phyloP scores from a whole-genome alignment of 2,329 filamentous ascomycete species.

The Rutstroemia sp. region DNA sequence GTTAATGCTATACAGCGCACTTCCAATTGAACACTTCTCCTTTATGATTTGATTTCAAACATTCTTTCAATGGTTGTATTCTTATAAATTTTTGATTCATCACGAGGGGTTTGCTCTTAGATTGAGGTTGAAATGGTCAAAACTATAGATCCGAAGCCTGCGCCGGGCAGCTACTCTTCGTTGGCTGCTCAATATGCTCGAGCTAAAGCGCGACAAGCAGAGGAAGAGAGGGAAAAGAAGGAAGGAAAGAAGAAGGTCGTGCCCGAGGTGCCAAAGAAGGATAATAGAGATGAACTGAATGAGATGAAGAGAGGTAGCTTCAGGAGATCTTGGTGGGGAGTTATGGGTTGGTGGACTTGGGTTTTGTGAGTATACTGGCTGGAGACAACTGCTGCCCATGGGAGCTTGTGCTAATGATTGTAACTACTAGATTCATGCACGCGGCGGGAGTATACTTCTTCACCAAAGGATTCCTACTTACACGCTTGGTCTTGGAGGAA shows the following conservation, averaged over 20 bases:
- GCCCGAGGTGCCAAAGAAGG: constrained; percentile 17
- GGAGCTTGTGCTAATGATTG: constrained; percentile 13
- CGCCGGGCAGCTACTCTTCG: constrained; percentile 23
- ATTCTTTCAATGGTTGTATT: background rate
- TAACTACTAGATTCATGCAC: constrained; percentile 48
- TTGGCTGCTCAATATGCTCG: constrained; percentile 28
- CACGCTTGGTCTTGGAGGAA: constrained; percentile 70
- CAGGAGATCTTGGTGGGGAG: constrained; percentile 26
- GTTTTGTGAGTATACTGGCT: constrained; percentile 25
- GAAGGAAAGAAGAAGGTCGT: constrained; percentile 10
- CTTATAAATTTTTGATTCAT: background rate
- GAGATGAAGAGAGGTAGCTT: constrained; percentile 24
- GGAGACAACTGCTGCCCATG: too few species aligned
- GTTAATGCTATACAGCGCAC: background rate
- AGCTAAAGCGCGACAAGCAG: constrained; percentile 26
- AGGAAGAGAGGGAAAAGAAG: constrained; percentile 19
- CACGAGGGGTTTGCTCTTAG: background rate
- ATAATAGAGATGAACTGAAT: constrained; percentile 21
- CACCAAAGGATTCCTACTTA: constrained; percentile 89
- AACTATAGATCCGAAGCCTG: constrained; percentile 21
- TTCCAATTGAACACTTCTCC: constrained; percentile 4
- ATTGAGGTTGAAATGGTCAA: constrained; percentile 12
- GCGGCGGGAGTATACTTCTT: constrained; percentile 81
- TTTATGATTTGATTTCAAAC: background rate
- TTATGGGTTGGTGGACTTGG: constrained; percentile 26